Evolutionary conservation across 305 asterid genomes (phyloP).

Genomic region (Petunia hybrid): DNA sequence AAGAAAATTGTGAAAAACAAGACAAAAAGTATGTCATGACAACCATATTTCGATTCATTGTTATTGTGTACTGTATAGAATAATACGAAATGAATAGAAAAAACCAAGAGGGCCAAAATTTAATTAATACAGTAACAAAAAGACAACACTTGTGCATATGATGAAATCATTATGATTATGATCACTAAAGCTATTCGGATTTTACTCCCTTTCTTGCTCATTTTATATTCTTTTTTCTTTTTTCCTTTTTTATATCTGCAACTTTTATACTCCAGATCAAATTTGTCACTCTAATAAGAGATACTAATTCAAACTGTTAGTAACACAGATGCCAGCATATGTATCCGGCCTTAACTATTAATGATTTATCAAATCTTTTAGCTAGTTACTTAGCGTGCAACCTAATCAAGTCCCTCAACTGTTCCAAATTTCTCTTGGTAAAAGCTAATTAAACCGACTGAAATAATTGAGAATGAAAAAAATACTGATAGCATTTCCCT

Average conservation of each 20-base stretch:
- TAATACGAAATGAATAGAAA: neutral
- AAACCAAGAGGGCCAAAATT: neutral
- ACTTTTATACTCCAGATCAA: neutral
- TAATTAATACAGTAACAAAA: neutral
- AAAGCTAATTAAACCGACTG: neutral
- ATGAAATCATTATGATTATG: neutral
- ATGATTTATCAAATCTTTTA: neutral
- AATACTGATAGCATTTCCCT: too few species aligned
- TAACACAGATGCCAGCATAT: neutral
- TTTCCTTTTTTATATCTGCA: neutral
- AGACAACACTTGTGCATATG: constrained; percentile 16
- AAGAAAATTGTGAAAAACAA: neutral
- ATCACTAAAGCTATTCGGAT: neutral
- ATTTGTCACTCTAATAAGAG: neutral
- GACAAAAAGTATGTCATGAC: neutral
- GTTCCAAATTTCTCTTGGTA: neutral
- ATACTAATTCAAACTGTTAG: neutral
- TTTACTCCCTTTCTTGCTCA: neutral
- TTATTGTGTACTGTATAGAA: neutral
- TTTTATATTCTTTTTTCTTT: neutral
- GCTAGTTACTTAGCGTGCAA: neutral
- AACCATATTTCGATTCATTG: constrained; percentile 13
- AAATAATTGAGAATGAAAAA: neutral
- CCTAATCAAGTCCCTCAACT: neutral
- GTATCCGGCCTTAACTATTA: neutral